These are phyloP conservation scores for Scleromitrula shiraiana DNA, from an alignment of 2,329 filamentous ascomycete genomes.

Conservation along the genomic window DNA sequence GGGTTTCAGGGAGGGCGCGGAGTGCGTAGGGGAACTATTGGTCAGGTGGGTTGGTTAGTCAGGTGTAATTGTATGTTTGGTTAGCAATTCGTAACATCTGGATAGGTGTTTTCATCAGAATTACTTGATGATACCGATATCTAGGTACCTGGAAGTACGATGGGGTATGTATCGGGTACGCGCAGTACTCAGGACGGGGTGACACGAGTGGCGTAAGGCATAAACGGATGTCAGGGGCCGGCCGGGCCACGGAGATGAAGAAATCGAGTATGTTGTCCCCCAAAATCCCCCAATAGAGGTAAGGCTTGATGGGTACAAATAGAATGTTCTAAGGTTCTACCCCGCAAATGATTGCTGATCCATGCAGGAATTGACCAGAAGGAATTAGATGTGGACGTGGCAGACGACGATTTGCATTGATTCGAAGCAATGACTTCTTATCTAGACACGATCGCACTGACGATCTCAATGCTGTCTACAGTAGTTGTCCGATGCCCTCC, in stretches of 20 bases:
- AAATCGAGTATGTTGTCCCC: not conserved
- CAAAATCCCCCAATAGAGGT: not conserved
- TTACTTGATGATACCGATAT: not conserved
- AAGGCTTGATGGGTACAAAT: not conserved
- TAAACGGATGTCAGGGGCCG: not conserved
- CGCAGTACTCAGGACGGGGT: slow-evolving; percentile 2
- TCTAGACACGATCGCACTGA: not conserved
- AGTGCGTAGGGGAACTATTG: slow-evolving; percentile 71
- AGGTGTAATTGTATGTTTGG: not conserved
- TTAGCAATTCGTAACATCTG: not conserved
- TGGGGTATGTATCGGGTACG: not conserved
- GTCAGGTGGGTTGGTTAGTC: slow-evolving; percentile 16
- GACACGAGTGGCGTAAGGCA: not conserved
- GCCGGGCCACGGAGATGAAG: not conserved
- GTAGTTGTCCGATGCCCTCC: not conserved
- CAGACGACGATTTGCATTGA: slow-evolving; percentile 6
- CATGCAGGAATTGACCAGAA: slow-evolving; percentile 1
- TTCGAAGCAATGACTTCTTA: not conserved
- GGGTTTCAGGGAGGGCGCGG: slow-evolving; percentile 52
- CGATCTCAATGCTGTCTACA: not conserved
- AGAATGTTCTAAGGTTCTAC: not conserved
- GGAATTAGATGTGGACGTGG: not conserved
- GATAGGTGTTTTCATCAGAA: too few species aligned
- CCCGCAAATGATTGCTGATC: slow-evolving; percentile 8
- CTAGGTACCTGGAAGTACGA: not conserved